A percentile compares a stretch with the other conserved stretches of the same genome.
These are phyloP conservation scores for Vaccinium corymbosum DNA, from an alignment of 148 eudicot species.

Conservation along the genomic window DNA sequence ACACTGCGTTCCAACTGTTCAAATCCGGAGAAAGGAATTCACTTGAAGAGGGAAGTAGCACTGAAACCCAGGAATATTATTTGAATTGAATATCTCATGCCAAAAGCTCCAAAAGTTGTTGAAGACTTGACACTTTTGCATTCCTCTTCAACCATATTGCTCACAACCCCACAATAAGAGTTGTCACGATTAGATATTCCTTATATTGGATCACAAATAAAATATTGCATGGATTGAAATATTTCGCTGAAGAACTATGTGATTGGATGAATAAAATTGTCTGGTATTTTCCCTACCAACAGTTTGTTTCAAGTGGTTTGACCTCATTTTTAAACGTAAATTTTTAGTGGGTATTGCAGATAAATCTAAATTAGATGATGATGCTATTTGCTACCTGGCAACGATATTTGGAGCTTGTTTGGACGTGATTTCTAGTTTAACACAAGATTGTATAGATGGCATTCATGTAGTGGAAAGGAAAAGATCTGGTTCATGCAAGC, in stretches of 20 bases:
- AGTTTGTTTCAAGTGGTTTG: not conserved
- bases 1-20: not conserved
- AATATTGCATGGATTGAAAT: not conserved
- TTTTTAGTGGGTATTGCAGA: slow-evolving; percentile 43
- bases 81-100: not conserved
- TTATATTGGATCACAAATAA: not conserved
- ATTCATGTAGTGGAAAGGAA: slow-evolving; percentile 57
- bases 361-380: slow-evolving; percentile 37
- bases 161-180: not conserved
- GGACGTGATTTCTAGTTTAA: slow-evolving; percentile 39
- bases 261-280: not conserved
- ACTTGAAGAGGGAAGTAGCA: not conserved
- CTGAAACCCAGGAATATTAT: not conserved
- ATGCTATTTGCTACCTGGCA: slow-evolving; percentile 36
- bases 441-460: slow-evolving; percentile 57
- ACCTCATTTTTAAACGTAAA: not conserved
- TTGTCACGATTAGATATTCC: not conserved
- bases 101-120: not conserved
- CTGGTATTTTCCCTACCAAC: not conserved
- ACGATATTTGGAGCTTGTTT: slow-evolving; percentile 59
- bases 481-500: slow-evolving; percentile 44
- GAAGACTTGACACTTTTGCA: not conserved
- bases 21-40: not conserved
- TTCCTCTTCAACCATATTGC: not conserved
- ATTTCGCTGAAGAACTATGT: not conserved